Evolutionary conservation across 345 rosid species (phyloP).

Genomic region (Aurinia saxatilis): DNA sequence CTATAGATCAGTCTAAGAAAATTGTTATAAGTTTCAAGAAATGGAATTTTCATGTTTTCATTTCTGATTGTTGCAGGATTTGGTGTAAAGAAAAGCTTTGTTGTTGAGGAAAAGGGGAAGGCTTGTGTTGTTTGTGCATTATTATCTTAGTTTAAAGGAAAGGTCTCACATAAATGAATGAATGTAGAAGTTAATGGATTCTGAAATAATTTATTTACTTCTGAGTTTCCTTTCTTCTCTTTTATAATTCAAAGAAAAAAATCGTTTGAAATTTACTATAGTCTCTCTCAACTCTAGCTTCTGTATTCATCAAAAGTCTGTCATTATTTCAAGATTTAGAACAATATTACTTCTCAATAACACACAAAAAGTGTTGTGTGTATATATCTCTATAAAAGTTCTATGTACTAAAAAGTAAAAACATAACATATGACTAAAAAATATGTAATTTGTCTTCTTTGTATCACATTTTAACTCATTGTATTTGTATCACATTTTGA

Average conservation of each 20-base stretch:
- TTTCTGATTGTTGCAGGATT: constrained; percentile 4
- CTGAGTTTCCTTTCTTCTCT: neutral
- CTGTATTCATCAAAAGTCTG: too few relatives aligned
- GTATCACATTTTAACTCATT: too few relatives aligned
- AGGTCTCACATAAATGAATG: constrained; percentile 5
- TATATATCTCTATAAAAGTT: too few relatives aligned
- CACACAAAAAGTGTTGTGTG: too few relatives aligned
- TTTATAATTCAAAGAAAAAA: neutral
- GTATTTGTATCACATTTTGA: too few relatives aligned
- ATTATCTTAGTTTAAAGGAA: constrained; percentile 24
- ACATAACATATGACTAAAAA: too few relatives aligned
- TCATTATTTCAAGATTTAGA: too few relatives aligned
- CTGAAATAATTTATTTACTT: neutral
- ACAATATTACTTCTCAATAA: too few relatives aligned
- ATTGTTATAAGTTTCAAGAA: neutral
- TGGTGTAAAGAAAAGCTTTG: neutral
- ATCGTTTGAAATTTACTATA: neutral
- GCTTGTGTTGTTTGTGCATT: constrained; percentile 23
- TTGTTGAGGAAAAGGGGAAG: constrained; percentile 9
- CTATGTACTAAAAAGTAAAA: too few relatives aligned
- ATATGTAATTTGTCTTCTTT: too few relatives aligned
- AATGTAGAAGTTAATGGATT: constrained; percentile 9
- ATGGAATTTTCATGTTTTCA: neutral
- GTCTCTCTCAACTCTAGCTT: too few relatives aligned
- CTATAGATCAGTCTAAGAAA: neutral